Evolutionary conservation across 331 rosid species (phyloP), one percentile per base, ranked within the genome.

Genomic region (Arachis monticola): DNA sequence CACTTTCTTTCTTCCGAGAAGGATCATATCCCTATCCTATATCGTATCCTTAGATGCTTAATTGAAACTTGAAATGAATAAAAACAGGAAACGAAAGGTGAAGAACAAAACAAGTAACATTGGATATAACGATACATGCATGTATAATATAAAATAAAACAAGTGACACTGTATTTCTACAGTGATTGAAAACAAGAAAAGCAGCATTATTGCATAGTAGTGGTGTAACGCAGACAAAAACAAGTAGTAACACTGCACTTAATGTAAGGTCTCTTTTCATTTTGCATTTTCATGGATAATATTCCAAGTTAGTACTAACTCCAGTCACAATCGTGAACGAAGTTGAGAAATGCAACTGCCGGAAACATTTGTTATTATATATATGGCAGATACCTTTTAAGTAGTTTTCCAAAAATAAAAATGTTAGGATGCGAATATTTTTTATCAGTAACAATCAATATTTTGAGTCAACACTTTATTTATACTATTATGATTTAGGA

Each of bases 1-100:
- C 5, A 38, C 4, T 38, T 38, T 38, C 85, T 81, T 81, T 72
- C 76, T 77, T 77, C 81, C 76, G 5, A 77, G 82, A 81, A 81
- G 82, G 76, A 73, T 66, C 82, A 55, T 60, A 38, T 38, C 41
- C 41, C 5, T 38, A 38, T 38, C 5, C 41, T 38, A 38, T 38
- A 38, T 80, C 71, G 5, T 38, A 38, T 80, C 71, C 60, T 13
- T 52, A 30, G 38, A 60, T 65, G 41, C 61, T 44, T 72, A 59
- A 56, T 14, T 50, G 45, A 42, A 38, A 41, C 41, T 48, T 10
- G 2, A 12, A 48, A 48, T 10, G 53, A 56, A 41, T 30, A 74
- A 17, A 48, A 60, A 44, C 62, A 59, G 62, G 60, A 71, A 77
- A 31, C 3, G 31, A 72, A 77, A 60, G 68, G 55, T 45, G 35